These are phyloP conservation scores for Colletotrichum sublineola DNA, from an alignment of 2,329 filamentous ascomycete species.

Conservation along the genomic window DNA sequence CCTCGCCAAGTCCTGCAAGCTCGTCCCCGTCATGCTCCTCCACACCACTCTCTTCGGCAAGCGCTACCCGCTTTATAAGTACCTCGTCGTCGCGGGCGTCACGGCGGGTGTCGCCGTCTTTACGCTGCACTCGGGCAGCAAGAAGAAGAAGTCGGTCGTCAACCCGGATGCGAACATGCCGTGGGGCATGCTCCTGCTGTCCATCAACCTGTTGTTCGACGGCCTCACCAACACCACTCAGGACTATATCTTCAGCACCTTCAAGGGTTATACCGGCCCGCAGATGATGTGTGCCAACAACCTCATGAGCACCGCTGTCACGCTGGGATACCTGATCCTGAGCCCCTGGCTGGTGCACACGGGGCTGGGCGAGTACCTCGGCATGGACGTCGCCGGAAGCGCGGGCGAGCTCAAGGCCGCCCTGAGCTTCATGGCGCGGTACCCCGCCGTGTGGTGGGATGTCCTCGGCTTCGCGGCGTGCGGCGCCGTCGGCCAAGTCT, in stretches of 20 bases:
- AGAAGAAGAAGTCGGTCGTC: constrained; percentile 58
- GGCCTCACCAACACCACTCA: constrained; percentile 97
- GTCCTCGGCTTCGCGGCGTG: constrained; percentile 91
- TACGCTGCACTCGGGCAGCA: constrained; percentile 83
- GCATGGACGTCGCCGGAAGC: constrained; percentile 73
- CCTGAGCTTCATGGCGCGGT: constrained; percentile 80
- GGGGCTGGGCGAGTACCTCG: constrained; percentile 72
- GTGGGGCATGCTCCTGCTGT: constrained; percentile 87
- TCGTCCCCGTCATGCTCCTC: constrained; percentile 98
- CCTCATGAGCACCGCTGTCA: constrained; percentile 84
- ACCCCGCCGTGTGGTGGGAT: constrained; percentile 88
- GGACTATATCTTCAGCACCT: constrained; percentile 89
- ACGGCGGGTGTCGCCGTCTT: constrained; percentile 95
- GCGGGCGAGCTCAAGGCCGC: constrained; percentile 86
- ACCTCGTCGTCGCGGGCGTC: constrained; percentile 90
- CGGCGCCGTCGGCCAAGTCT: constrained; percentile 93
- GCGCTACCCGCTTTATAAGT: constrained; percentile 95
- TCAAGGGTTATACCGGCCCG: constrained; percentile 85
- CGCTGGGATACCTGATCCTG: constrained; percentile 79
- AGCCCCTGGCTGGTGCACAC: constrained; percentile 84
- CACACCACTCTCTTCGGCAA: constrained; percentile 93
- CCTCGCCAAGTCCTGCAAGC: constrained; percentile 97
- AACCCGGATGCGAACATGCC: constrained; percentile 70
- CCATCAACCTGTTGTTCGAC: constrained; percentile 93
- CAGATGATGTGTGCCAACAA: constrained; percentile 99